Base-by-base conservation (phyloP, 179 eudicot genomes). In the Drosera spatulata region DNA sequence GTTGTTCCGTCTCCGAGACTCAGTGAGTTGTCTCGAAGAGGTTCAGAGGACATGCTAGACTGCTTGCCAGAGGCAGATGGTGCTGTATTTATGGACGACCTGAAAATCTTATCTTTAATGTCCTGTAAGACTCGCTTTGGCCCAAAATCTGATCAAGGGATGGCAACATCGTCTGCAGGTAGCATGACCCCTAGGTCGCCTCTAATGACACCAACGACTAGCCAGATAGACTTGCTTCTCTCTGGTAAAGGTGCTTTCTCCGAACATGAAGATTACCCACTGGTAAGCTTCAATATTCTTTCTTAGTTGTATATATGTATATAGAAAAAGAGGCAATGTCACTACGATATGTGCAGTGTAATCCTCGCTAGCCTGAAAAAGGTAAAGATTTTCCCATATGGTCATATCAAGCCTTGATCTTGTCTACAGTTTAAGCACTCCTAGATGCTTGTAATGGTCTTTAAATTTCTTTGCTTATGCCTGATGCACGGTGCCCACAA, bases 121-220 rank as follows among this genome's bases (percentile, higher is more conserved):
- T 79, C 97, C 43, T 87, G 96, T 71, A 90, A 63, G 75, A 94
- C 96, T 47, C 88, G 99, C 40, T 94, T 94, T 79, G 99, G 97
- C 59, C 97, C 95, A n/a, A 94, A 89, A 68, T 94, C 97, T 67
- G 99, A 94, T 72, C 99, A 90, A 75, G 99, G 99, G 61, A 87
- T 94, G 97, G 83, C 99, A 41, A 87, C 94, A 55, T 94, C 99
- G 51, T 94, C 99, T 64, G 97, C 94, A 53, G 99, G 95, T 62
- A 94, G 97, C 77, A 79, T 94, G 85, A 94, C 99, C 66, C 99
- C 99, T 53, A 80, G 91, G 75, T 94, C 99, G 33, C 99, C 99
- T 40, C 65, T 86, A 53, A 52, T 83, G 77, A 94, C 99, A 44
- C 99, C 99, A 41, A 74, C 82, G 73, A 79, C 84, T 69, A 85